These are phyloP conservation scores for Coemansia interrupta DNA, from an alignment of 192 early-diverging fungal genomes.

Conservation along the genomic window DNA sequence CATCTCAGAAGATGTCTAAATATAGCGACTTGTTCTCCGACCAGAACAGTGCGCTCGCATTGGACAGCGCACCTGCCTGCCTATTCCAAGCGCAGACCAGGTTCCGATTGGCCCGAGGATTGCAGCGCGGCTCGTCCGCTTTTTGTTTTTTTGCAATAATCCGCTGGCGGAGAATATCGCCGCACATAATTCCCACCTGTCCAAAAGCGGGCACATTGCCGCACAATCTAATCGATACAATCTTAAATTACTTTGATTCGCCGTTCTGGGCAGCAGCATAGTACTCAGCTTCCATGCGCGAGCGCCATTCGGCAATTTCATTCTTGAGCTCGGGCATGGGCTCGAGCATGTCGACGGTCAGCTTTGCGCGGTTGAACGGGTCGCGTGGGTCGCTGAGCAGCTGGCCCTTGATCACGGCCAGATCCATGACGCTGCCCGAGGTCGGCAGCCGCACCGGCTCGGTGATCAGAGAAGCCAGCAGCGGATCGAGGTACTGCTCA, in stretches of 20 bases:
- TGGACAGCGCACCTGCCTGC: too few species aligned
- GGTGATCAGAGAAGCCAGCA: conserved; percentile 83
- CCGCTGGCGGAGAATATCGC: too few species aligned
- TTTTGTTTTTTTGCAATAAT: too few species aligned
- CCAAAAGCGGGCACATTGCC: too few species aligned
- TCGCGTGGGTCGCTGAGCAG: conserved; percentile 83
- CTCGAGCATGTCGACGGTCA: conserved; percentile 81
- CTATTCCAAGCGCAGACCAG: too few species aligned
- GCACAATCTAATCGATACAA: not conserved
- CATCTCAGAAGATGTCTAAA: too few species aligned
- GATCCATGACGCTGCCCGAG: conserved; percentile 75
- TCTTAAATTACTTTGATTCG: not conserved
- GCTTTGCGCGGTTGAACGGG: conserved; percentile 89
- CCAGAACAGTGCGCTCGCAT: too few species aligned
- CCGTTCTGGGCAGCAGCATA: not conserved
- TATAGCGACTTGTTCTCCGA: too few species aligned
- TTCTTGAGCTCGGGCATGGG: conserved; percentile 64
- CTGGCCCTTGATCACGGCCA: conserved; percentile 84
- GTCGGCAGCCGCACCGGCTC: conserved; percentile 91
- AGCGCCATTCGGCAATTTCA: conserved; percentile 42
- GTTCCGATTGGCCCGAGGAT: too few species aligned
- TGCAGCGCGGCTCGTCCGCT: too few species aligned
- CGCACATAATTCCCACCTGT: too few species aligned
- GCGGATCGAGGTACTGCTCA: conserved; percentile 86
- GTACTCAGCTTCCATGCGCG: conserved; percentile 26